Evolutionary conservation across 2,329 filamentous ascomycete genomes (phyloP), one percentile per base, ranked within the genome.

Genomic region (Diaporthe vexans): DNA sequence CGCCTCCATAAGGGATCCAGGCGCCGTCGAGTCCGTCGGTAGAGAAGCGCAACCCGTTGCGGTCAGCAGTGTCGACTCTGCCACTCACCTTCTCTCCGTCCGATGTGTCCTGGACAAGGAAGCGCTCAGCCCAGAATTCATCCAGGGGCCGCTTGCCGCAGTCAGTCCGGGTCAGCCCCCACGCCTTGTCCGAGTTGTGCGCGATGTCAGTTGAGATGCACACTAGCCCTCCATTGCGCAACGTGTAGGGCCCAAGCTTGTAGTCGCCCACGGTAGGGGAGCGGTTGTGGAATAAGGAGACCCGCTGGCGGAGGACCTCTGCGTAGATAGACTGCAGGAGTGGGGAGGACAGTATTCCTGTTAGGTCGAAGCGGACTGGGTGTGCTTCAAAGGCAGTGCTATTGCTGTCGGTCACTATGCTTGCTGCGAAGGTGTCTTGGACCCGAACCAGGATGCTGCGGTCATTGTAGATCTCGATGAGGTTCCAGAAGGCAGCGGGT

Each of bases 271-370:
- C 37, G 8, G 37, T 29, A 9, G 59, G 26, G 17, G 59, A 29
- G 15, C 59, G 59, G 43, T 46, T 65, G 59, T 43, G 37, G 37
- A 65, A 46, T 2, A 46, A 17, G 1, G 37, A 43, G 40, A 65
- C 43, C 13, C 59, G 59, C 15, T 43, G 59, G 59, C 59, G 59
- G 59, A 65, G 59, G 37, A 48, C 37, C 24, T 65, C 59, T 19
- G 40, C 43, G 59, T 65, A 65, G 24, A 65, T 13, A 17, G 59
- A 65, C 37, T 43, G 43, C 26, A 65, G n/a, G n/a, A 65, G 59
- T 11, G 59, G 59, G 33, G 8, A 33, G 17, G 59, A 65, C 17
- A 37, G 37, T 4, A 10, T 29, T 9, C 6, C 13, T 24, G 37
- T 26, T 3, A 65, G 35, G 40, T 65, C 40, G 40, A 65, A 46